A percentile compares a stretch with the other conserved stretches of the same genome.
phyloP scores from a whole-genome alignment of 768 basidiomycete genomes.

The Sistotremastrum niveocremeum region DNA sequence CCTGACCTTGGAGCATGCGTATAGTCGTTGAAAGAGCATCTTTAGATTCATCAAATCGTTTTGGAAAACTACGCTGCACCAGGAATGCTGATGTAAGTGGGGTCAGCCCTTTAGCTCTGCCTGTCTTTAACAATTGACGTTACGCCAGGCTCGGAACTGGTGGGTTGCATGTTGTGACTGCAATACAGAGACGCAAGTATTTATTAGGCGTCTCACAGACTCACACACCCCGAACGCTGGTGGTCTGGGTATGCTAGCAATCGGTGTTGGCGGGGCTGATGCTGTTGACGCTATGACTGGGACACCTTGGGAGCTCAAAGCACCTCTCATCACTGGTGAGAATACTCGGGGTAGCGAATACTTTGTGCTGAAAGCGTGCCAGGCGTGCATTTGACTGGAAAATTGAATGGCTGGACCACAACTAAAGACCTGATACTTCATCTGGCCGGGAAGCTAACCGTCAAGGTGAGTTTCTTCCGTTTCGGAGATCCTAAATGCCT shows the following conservation, averaged over 20 bases:
- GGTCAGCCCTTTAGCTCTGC: slow-evolving; percentile 4
- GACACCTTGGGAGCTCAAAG: slow-evolving; percentile 96
- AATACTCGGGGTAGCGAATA: neutral
- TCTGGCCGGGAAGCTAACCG: slow-evolving; percentile 87
- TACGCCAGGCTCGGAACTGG: slow-evolving; percentile 65
- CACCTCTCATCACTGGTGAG: slow-evolving; percentile 70
- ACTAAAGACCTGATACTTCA: slow-evolving; percentile 95
- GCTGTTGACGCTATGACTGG: slow-evolving; percentile 97
- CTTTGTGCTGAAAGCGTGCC: neutral
- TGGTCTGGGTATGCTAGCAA: slow-evolving; percentile 90
- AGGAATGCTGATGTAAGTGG: slow-evolving; percentile 72
- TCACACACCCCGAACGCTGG: slow-evolving; percentile 98
- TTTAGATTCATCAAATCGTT: slow-evolving; percentile 86
- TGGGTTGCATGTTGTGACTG: slow-evolving; percentile 15
- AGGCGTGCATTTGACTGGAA: slow-evolving; percentile 84
- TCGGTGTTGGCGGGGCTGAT: slow-evolving; percentile 98
- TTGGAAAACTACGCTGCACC: slow-evolving; percentile 96
- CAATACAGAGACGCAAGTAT: neutral
- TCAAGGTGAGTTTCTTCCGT: slow-evolving; percentile 45
- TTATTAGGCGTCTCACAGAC: slow-evolving; percentile 32
- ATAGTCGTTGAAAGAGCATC: neutral
- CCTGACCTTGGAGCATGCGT: slow-evolving; percentile 22
- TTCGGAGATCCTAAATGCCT: neutral
- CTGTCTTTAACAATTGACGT: slow-evolving; percentile 5
- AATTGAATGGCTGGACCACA: slow-evolving; percentile 82